phyloP scores from a whole-genome alignment of 164 flowering plant genomes.

The Protea cynaroides region DNA sequence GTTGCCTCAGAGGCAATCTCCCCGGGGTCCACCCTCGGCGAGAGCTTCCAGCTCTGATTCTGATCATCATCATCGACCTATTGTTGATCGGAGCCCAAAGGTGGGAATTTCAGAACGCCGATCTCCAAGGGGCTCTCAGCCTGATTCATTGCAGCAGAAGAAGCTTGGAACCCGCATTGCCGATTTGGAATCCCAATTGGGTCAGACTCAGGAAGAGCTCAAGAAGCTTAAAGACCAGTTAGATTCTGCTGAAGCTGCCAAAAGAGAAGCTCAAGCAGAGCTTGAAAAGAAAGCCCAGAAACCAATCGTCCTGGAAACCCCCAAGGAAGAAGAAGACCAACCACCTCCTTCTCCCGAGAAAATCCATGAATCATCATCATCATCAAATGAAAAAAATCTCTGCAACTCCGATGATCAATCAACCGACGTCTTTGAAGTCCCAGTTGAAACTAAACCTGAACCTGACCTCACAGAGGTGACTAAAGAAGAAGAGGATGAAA shows the following conservation, averaged over 20 bases:
- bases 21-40: constrained; percentile 41
- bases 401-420: constrained; percentile 17
- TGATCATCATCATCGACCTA: constrained; percentile 52
- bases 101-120: constrained; percentile 44
- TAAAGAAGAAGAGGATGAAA: constrained; percentile 23
- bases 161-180: constrained; percentile 76
- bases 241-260: constrained; percentile 67
- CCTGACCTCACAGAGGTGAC: constrained; percentile 11
- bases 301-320: constrained; percentile 9
- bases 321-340: constrained; percentile 15
- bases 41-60: constrained; percentile 64
- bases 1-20: constrained; percentile 60
- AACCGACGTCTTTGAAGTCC: constrained; percentile 77
- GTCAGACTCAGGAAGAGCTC: constrained; percentile 74
- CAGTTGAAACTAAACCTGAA: constrained; percentile 20
- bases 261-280: constrained; percentile 61
- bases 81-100: constrained; percentile 58
- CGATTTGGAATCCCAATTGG: constrained; percentile 72
- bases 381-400: constrained; percentile 5
- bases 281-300: constrained; percentile 39
- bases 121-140: constrained; percentile 56
- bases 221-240: constrained; percentile 66
- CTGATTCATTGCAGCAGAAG: constrained; percentile 58
- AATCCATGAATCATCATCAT: constrained; percentile 13
- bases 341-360: constrained; percentile 11